These are phyloP conservation scores for Lumnitzera racemosa DNA, from an alignment of 345 rosid species.

Conservation along the genomic window DNA sequence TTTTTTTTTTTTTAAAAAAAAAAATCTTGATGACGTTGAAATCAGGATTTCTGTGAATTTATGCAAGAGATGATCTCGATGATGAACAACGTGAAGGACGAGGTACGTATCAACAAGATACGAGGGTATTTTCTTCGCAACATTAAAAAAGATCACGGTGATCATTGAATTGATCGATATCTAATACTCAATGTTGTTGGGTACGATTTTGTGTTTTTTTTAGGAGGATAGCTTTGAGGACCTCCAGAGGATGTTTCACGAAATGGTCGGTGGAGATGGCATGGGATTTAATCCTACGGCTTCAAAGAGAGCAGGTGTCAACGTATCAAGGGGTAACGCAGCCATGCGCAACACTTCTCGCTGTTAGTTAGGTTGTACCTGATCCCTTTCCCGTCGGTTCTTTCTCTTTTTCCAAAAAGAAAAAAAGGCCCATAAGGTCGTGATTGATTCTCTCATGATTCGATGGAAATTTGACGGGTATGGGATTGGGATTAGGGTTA, in stretches of 20 bases:
- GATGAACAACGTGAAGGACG: conserved; percentile 81
- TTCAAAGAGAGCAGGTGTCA: conserved; percentile 40
- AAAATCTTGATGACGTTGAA: conserved; percentile 6
- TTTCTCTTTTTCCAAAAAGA: no score
- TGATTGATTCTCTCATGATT: no score
- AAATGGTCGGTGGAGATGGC: conserved; percentile 61
- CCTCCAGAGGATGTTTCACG: conserved; percentile 78
- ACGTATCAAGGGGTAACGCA: conserved; percentile 23
- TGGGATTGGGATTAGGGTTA: no score
- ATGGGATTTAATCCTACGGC: conserved; percentile 21
- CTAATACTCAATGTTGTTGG: neutral
- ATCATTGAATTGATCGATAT: neutral
- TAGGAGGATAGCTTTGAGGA: conserved; percentile 86
- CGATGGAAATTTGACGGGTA: no score
- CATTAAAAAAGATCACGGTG: neutral
- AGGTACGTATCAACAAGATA: conserved; percentile 27
- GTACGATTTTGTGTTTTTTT: neutral
- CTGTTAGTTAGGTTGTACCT: conserved; percentile 6
- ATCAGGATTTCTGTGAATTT: conserved; percentile 72
- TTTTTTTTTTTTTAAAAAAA: neutral
- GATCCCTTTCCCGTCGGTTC: no score
- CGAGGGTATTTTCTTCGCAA: neutral
- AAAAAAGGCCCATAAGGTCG: no score
- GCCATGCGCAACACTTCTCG: conserved; percentile 29
- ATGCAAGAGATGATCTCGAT: conserved; percentile 92